Conservation (phyloP, 176 grass and related monocot genomes). For the Thinopyrum elongatum region DNA sequence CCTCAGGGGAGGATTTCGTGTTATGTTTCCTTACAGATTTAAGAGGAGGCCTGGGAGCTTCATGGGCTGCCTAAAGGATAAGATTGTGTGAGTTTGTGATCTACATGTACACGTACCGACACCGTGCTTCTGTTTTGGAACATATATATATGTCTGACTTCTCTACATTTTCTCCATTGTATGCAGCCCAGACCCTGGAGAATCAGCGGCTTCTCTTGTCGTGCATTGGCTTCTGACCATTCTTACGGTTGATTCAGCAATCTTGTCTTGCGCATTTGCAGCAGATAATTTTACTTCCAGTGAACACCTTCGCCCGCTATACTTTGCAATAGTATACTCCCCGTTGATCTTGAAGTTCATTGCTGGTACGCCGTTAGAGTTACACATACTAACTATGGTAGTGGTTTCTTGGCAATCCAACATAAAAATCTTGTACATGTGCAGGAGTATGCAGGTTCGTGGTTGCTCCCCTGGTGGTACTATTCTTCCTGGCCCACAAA, state of each 20-base stretch:
- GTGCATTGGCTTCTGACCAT: background rate
- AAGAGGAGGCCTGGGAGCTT: background rate
- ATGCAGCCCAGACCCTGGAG: background rate
- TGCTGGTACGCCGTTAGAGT: background rate
- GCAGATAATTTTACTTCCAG: background rate
- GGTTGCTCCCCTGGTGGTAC: background rate
- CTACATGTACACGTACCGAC: background rate
- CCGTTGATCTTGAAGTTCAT: background rate
- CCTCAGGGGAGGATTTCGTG: background rate
- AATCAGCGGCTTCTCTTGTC: background rate
- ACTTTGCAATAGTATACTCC: background rate
- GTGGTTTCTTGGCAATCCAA: background rate
- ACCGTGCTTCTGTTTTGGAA: background rate
- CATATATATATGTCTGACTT: background rate
- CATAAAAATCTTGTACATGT: background rate
- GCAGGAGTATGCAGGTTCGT: background rate
- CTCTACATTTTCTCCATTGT: background rate
- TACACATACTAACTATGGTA: background rate
- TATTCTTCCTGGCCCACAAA: background rate
- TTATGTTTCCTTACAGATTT: background rate
- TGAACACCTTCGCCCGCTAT: background rate
- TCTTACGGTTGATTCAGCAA: background rate
- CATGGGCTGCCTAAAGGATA: background rate
- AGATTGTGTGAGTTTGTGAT: background rate
- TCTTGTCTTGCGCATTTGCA: background rate